Base-by-base conservation (phyloP, 768 basidiomycete genomes). In the Dacryopinax primogenitus region DNA sequence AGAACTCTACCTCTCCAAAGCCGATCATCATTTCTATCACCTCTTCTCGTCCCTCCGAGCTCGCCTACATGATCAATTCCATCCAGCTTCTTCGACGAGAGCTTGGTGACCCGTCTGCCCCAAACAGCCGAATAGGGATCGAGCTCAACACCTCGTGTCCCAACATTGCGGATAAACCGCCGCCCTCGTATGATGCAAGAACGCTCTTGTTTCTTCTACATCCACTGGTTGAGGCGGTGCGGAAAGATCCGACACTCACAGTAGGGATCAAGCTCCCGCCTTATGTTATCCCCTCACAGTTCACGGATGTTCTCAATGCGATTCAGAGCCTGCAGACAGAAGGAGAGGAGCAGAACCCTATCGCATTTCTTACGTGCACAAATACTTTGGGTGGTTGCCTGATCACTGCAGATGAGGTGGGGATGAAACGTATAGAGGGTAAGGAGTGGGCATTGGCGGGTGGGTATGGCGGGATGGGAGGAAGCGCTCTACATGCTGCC, bases 101-200 rank as follows among this genome's bases (percentile, higher is more conserved):
- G 63, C 66, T 76, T 39, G 72, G n/a, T 69, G 77, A 68, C 33
- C 2, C 34, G 0, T 18, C 37, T n/a, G 11, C 21, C 63, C n/a
- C 11, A 6, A 45, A 26, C 4, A 62, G 64, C 12, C 63, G 65
- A 15, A 76, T 92, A 66, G 90, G 82, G 15, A 75, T 91, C 69
- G 91, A 93, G 74, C 78, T 92, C 71, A 93, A 93, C 73, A 84
- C 88, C 0, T 87, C 85, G 39, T 93, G 91, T 68, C 91, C 91
- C 2, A 93, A 93, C 72, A 87, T 92, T 68, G 71, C 73, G 64
- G 75, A 74, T 12, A 76, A 78, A 28, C 71, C 80, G 2, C 66
- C 67, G 3, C 81, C 85, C 21, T 82, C 87, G 11, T 92, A 92
- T 74, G 74, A 80, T 37, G 79, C 84, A 63, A 13, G 75, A 0